Percentiles rank a stretch among this genome's conserved stretches.
These are phyloP conservation scores for Ulota crispa DNA, from an alignment of 225 moss, liverwort and hornwort genomes.

Conservation along the genomic window DNA sequence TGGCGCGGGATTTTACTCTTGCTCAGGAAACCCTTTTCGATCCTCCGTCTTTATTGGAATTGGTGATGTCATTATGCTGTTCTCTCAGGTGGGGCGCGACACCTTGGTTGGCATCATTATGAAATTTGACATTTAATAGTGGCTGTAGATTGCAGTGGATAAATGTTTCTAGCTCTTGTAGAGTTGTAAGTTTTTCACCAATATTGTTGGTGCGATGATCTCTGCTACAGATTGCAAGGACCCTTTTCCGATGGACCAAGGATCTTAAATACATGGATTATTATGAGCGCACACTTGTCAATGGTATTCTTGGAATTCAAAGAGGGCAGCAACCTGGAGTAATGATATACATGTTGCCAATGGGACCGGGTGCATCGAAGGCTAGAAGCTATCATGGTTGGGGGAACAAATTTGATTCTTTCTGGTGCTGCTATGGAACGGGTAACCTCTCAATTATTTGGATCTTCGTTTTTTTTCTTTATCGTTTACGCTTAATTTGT, in stretches of 20 bases:
- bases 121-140: constrained; percentile 5
- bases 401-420: constrained; percentile 84
- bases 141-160: constrained; percentile 1
- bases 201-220: constrained; percentile 19
- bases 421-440: constrained; percentile 99
- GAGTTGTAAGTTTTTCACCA: constrained; percentile 11
- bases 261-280: constrained; percentile 77
- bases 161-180: not conserved
- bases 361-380: constrained; percentile 80
- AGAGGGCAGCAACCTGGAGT: constrained; percentile 90
- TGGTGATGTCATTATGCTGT: not conserved
- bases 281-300: constrained; percentile 81
- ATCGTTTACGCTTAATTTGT: not conserved
- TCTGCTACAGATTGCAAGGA: constrained; percentile 73
- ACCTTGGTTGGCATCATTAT: constrained; percentile 2
- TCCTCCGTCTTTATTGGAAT: not conserved
- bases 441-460: constrained; percentile 39
- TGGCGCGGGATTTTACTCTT: not conserved
- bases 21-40: not conserved
- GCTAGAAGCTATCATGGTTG: constrained; percentile 92
- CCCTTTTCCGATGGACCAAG: constrained; percentile 90
- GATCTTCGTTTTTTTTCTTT: not conserved
- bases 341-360: constrained; percentile 99
- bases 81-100: not conserved
- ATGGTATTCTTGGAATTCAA: constrained; percentile 86